These are phyloP conservation scores for Aspergillus niger DNA, from an alignment of 2,329 filamentous ascomycete species.

Conservation along the genomic window DNA sequence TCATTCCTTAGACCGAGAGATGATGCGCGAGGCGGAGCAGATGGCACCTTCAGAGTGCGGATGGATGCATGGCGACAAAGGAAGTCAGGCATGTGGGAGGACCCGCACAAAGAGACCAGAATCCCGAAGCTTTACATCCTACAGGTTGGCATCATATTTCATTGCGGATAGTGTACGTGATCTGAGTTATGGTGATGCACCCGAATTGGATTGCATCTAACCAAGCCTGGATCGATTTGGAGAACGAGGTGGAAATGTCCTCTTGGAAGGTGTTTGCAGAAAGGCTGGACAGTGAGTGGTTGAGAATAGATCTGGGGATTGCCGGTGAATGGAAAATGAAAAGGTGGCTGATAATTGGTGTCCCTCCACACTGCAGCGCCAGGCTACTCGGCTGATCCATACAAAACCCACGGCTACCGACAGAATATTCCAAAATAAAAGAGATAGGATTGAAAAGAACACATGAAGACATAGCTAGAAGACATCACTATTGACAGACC, in stretches of 20 bases:
- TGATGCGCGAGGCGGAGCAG: background rate
- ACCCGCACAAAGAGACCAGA: background rate
- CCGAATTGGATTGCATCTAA: too few species aligned
- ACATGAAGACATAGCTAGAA: conserved; percentile 7
- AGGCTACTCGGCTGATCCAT: background rate
- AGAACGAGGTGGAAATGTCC: too few species aligned
- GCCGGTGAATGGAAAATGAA: too few species aligned
- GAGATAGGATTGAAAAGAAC: background rate
- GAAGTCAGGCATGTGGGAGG: background rate
- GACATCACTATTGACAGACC: background rate
- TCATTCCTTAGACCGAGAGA: background rate
- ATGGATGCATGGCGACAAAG: background rate
- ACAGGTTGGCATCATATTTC: too few species aligned
- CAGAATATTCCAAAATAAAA: background rate
- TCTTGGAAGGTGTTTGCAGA: too few species aligned
- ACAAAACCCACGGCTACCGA: background rate
- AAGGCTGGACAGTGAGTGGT: too few species aligned
- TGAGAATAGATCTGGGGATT: too few species aligned
- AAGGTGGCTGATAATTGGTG: too few species aligned
- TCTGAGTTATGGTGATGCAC: too few species aligned
- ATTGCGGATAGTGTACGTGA: too few species aligned
- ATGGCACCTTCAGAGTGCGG: background rate
- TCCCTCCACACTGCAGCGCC: background rate
- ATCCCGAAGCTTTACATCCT: too few species aligned
- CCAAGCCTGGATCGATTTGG: too few species aligned